phyloP scores from a whole-genome alignment of 2,329 filamentous ascomycete species.

The Apiospora saccharicola region DNA sequence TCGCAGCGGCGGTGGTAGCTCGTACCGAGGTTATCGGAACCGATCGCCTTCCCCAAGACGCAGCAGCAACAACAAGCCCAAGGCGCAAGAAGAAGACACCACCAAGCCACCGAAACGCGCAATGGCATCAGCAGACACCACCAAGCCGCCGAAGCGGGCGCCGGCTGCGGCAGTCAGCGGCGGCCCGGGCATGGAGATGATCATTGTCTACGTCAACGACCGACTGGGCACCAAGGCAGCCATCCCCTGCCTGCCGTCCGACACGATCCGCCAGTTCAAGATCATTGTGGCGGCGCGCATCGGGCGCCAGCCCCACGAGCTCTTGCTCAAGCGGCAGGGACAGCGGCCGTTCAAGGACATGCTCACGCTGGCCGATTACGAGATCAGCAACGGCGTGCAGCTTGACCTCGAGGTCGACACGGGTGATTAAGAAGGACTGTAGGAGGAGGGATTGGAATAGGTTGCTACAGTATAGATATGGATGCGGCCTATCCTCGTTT shows the following conservation, averaged over 20 bases:
- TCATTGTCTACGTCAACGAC: constrained; percentile 93
- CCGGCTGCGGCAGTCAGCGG: constrained; percentile 34
- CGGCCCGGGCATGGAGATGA: constrained; percentile 76
- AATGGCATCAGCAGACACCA: constrained; percentile 38
- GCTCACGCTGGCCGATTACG: constrained; percentile 88
- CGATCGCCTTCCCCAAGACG: constrained; percentile 47
- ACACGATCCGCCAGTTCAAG: constrained; percentile 88
- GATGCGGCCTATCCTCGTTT: background rate
- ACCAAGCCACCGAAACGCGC: constrained; percentile 45
- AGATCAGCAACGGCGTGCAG: constrained; percentile 88
- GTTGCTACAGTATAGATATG: background rate
- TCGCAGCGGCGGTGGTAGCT: constrained; percentile 46
- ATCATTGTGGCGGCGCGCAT: constrained; percentile 90
- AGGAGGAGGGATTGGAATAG: background rate
- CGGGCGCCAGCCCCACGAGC: constrained; percentile 88
- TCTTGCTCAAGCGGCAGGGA: constrained; percentile 89
- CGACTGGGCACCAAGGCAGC: constrained; percentile 94
- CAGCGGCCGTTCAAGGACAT: constrained; percentile 94
- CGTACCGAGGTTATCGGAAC: constrained; percentile 60
- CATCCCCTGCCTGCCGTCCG: constrained; percentile 86
- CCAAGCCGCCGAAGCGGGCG: constrained; percentile 45
- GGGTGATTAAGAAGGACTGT: constrained; percentile 54
- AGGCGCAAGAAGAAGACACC: constrained; percentile 43
- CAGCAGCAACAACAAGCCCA: constrained; percentile 45
- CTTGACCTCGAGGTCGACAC: constrained; percentile 69